Percentiles rank a stretch among this genome's conserved stretches.
phyloP scores from a whole-genome alignment of 2,329 filamentous ascomycete genomes.

The Colletotrichum graminicola region DNA sequence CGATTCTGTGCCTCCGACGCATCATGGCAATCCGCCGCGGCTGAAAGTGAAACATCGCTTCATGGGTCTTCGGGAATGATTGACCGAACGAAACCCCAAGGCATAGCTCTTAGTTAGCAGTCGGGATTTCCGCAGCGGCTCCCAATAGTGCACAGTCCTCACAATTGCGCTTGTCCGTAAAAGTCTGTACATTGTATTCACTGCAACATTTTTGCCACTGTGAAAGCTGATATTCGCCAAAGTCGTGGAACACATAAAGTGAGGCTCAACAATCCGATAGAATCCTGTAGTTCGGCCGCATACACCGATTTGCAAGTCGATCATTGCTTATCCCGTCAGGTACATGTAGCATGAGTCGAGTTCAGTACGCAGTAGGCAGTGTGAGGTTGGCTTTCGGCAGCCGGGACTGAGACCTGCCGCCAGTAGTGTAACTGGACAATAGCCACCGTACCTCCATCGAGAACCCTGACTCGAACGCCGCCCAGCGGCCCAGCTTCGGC shows the following conservation, averaged over 20 bases:
- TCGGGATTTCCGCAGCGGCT: constrained; percentile 3
- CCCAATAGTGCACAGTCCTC: background rate
- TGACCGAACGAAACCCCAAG: constrained; percentile 18
- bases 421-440: background rate
- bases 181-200: background rate
- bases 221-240: constrained; percentile 1
- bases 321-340: background rate
- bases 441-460: background rate
- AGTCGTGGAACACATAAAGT: background rate
- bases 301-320: background rate
- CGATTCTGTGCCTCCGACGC: background rate
- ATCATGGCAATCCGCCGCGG: constrained; percentile 7
- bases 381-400: background rate
- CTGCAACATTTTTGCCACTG: constrained; percentile 2
- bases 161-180: background rate
- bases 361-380: background rate
- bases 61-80: constrained; percentile 23
- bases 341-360: constrained; percentile 7
- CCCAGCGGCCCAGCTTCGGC: constrained; percentile 35
- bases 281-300: constrained; percentile 7
- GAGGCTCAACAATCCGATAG: constrained; percentile 10
- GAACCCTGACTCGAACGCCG: constrained; percentile 35
- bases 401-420: constrained; percentile 6
- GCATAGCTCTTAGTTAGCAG: background rate
- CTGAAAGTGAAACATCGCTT: constrained; percentile 33